Conservation (phyloP, 441 rosid genomes). For the Sinapis alba region DNA sequence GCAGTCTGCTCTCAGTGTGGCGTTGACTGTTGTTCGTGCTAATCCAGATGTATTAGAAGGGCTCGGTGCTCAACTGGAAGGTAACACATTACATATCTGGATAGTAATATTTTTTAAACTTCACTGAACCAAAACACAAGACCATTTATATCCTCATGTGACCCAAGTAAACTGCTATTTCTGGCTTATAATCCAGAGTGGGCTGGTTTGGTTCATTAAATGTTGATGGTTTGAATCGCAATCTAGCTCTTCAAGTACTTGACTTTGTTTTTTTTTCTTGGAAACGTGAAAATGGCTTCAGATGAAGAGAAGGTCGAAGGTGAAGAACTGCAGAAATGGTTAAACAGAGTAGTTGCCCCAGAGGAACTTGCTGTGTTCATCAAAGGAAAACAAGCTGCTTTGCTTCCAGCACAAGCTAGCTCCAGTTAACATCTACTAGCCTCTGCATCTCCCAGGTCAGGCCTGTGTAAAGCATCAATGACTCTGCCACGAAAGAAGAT, state of each 20-base stretch:
- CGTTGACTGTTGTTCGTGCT: conserved; percentile 83
- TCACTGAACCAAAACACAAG: background rate
- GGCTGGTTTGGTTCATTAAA: conserved; percentile 51
- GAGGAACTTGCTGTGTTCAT: conserved; percentile 68
- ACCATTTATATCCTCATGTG: background rate
- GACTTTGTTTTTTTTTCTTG: background rate
- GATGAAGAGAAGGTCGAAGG: conserved; percentile 95
- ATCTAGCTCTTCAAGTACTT: background rate
- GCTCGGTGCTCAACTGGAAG: conserved; percentile 95
- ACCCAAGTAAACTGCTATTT: background rate
- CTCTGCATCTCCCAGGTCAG: background rate
- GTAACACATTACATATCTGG: conserved; percentile 42
- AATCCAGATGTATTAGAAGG: conserved; percentile 90
- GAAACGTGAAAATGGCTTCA: conserved; percentile 37
- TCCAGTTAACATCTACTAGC: conserved; percentile 18
- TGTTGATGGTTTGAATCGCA: background rate
- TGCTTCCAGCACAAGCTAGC: conserved; percentile 52
- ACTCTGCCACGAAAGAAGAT: background rate
- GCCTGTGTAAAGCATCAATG: conserved; percentile 26
- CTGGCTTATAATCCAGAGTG: background rate
- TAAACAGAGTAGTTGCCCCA: conserved; percentile 79
- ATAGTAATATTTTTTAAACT: background rate
- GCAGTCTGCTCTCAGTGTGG: conserved; percentile 80
- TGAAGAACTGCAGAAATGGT: conserved; percentile 82
- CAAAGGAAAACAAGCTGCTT: conserved; percentile 54